Evolutionary conservation across 148 eudicot species (phyloP).

Genomic region (Spergularia marina): DNA sequence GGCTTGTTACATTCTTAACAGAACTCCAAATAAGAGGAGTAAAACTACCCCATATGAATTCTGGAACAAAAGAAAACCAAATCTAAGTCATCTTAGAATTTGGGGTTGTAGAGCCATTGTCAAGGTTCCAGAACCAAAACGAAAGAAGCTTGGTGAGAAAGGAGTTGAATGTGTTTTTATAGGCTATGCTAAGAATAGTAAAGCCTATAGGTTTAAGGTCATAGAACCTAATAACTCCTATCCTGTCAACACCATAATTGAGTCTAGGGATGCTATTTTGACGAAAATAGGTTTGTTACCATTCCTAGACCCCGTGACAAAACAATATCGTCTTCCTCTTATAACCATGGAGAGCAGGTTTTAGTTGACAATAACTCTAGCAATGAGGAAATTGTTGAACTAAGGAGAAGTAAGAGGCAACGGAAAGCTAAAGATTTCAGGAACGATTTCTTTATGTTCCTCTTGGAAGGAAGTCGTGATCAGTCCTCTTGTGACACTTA

Average conservation of each 20-base stretch:
- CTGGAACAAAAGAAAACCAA: neutral
- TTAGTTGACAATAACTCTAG: neutral
- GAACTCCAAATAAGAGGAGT: neutral
- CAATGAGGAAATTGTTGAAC: neutral
- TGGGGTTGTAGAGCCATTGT: conserved; percentile 3
- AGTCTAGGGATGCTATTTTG: conserved; percentile 11
- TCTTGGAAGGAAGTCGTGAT: neutral
- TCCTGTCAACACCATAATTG: neutral
- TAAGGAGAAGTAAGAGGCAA: conserved; percentile 3
- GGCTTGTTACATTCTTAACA: no score
- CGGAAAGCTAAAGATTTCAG: conserved; percentile 1
- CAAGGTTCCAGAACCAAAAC: neutral
- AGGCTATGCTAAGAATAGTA: conserved; percentile 4
- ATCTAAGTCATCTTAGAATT: neutral
- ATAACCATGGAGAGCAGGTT: neutral
- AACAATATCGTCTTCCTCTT: neutral
- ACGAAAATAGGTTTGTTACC: neutral
- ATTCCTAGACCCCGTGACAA: conserved; percentile 10
- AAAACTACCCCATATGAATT: conserved; percentile 7
- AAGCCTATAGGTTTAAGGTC: conserved; percentile 4
- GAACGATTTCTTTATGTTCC: neutral
- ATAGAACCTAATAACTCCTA: neutral
- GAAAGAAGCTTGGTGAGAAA: neutral
- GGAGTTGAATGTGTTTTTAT: neutral
- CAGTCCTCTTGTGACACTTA: neutral